Conservation (phyloP, 2,329 filamentous ascomycete species). For the Scopulariopsis brevicaulis region DNA sequence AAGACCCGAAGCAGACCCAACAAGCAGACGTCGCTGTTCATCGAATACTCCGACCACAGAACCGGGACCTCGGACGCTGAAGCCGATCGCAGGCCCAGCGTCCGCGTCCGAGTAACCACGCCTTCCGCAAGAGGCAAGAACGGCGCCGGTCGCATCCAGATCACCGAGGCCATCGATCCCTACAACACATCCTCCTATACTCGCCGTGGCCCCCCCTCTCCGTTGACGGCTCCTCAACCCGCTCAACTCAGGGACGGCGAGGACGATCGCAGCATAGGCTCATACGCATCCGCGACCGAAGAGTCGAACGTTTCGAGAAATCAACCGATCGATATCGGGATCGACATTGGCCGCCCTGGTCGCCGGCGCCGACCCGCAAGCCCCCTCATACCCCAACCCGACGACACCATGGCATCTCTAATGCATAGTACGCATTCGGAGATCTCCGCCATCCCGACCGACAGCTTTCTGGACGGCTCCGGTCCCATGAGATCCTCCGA, state of each 20-base stretch:
- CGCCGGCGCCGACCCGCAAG: slow-evolving; percentile 54
- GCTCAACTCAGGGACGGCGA: slow-evolving; percentile 35
- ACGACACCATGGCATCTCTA: slow-evolving; percentile 44
- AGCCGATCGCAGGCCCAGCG: slow-evolving; percentile 65
- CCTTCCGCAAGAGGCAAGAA: slow-evolving; percentile 55
- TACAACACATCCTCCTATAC: slow-evolving; percentile 52
- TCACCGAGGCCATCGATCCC: slow-evolving; percentile 64
- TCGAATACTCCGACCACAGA: slow-evolving; percentile 85
- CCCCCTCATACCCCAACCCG: slow-evolving; percentile 45
- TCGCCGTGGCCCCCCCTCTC: slow-evolving; percentile 41
- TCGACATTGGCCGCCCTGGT: slow-evolving; percentile 35
- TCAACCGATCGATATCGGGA: slow-evolving; percentile 75
- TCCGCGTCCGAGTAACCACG: slow-evolving; percentile 60
- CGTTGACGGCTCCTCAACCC: slow-evolving; percentile 25
- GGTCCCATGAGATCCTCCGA: slow-evolving; percentile 23
- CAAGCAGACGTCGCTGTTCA: slow-evolving; percentile 76
- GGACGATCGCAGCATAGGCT: slow-evolving; percentile 57
- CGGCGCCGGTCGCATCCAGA: slow-evolving; percentile 65
- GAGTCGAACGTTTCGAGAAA: slow-evolving; percentile 67
- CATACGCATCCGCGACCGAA: slow-evolving; percentile 67
- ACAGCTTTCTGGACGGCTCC: slow-evolving; percentile 51
- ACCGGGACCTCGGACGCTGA: slow-evolving; percentile 32
- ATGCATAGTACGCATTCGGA: slow-evolving; percentile 63
- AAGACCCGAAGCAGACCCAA: slow-evolving; percentile 51
- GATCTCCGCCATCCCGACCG: slow-evolving; percentile 63